Conservation (phyloP, 2,329 filamentous ascomycete genomes). For the Fusarium albidum region DNA sequence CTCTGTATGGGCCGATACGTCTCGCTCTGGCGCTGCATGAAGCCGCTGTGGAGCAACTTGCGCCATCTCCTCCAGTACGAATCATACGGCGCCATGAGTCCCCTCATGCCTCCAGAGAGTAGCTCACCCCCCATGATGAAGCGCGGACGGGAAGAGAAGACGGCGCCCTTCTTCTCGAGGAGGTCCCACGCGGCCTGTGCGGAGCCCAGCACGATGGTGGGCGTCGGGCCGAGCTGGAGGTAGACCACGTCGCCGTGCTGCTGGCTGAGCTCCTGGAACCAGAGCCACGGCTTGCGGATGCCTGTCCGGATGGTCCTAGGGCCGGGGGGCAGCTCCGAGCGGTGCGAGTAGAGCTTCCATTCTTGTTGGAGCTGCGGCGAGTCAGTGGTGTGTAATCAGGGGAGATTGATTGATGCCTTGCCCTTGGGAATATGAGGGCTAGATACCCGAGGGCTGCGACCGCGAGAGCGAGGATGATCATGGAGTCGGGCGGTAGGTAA, state of each 20-base stretch:
- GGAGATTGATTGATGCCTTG: not conserved
- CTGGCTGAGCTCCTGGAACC: constrained; percentile 50
- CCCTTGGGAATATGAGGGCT: constrained; percentile 27
- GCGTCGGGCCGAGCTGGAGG: constrained; percentile 52
- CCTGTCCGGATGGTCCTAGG: constrained; percentile 49
- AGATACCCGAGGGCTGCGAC: constrained; percentile 22
- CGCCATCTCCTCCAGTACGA: constrained; percentile 53
- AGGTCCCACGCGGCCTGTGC: constrained; percentile 54
- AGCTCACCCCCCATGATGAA: constrained; percentile 57
- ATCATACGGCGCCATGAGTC: constrained; percentile 54
- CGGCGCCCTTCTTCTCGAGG: constrained; percentile 52
- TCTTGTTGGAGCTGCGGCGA: constrained; percentile 44
- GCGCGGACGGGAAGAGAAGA: constrained; percentile 54
- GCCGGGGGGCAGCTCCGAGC: constrained; percentile 49
- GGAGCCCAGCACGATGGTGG: constrained; percentile 53
- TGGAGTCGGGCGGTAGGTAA: too few relatives aligned
- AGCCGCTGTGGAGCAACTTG: constrained; percentile 52
- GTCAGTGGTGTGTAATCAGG: constrained; percentile 5
- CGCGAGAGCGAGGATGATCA: constrained; percentile 4
- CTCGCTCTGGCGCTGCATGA: constrained; percentile 54
- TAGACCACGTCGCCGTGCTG: constrained; percentile 53
- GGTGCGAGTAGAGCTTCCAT: constrained; percentile 50
- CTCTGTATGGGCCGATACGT: constrained; percentile 51
- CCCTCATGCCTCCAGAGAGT: constrained; percentile 50
- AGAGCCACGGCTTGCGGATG: constrained; percentile 51